A percentile compares a stretch with the other conserved stretches of the same genome.
These are phyloP conservation scores for Calonectria crousiana DNA, from an alignment of 2,329 filamentous ascomycete genomes.

Conservation along the genomic window DNA sequence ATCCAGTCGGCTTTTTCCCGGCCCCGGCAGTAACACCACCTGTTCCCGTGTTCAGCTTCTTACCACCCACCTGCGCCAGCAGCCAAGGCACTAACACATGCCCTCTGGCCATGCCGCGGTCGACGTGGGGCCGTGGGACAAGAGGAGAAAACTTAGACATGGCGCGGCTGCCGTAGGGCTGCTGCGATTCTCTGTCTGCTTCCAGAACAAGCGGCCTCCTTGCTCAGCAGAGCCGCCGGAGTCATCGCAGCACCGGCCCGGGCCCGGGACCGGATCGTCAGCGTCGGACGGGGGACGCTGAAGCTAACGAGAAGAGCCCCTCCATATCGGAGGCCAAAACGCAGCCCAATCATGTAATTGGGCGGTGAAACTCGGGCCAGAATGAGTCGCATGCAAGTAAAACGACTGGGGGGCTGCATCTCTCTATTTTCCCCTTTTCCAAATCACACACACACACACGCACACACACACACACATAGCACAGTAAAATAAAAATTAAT, in stretches of 20 bases:
- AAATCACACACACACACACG: not conserved
- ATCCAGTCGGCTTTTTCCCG: slow-evolving; percentile 36
- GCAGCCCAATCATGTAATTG: not conserved
- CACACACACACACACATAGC: no score
- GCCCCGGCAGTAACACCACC: slow-evolving; percentile 26
- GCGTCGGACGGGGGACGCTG: not conserved
- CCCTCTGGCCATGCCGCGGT: slow-evolving; percentile 11
- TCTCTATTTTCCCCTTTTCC: not conserved
- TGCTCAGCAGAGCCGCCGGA: slow-evolving; percentile 4
- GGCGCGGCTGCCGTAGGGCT: not conserved
- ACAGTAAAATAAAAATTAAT: no score
- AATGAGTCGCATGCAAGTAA: slow-evolving; percentile 6
- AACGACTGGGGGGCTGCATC: not conserved
- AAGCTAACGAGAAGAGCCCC: not conserved
- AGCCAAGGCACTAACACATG: slow-evolving; percentile 3
- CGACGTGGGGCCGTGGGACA: slow-evolving; percentile 12
- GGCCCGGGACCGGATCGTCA: slow-evolving; percentile 20
- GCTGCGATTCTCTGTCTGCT: not conserved
- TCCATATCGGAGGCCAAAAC: no score
- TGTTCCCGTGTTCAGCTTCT: slow-evolving; percentile 17
- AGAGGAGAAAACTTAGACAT: not conserved
- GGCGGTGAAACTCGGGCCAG: not conserved
- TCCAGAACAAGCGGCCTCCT: not conserved
- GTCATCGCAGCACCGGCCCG: slow-evolving; percentile 15
- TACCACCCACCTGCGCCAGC: not conserved